These are phyloP conservation scores for Cardamine chenopodiifolia DNA, from an alignment of 345 rosid genomes.

Conservation along the genomic window DNA sequence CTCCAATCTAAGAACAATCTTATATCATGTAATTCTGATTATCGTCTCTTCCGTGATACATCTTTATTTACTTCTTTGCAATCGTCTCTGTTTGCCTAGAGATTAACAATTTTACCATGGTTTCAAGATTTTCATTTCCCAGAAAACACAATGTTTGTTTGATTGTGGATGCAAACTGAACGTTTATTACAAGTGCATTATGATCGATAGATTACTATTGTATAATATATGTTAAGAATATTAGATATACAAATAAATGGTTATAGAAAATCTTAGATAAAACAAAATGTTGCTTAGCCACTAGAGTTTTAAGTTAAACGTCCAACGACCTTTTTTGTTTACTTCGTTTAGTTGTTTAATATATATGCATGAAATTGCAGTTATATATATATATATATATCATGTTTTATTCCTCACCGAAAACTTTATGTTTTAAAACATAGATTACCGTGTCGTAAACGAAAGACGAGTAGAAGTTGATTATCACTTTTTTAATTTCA, in stretches of 20 bases:
- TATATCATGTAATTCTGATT: too few species aligned
- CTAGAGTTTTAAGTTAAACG: background rate
- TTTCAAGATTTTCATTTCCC: background rate
- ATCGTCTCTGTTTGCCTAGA: background rate
- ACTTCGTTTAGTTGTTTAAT: background rate
- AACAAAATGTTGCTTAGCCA: background rate
- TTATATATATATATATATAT: slow-evolving; percentile 12
- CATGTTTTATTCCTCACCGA: background rate
- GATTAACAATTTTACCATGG: background rate
- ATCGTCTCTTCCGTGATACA: too few species aligned
- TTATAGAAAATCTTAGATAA: slow-evolving; percentile 5
- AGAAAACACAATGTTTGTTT: background rate
- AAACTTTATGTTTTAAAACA: background rate
- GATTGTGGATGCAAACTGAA: background rate
- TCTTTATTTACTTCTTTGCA: too few species aligned
- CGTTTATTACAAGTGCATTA: too few species aligned
- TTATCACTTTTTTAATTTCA: background rate
- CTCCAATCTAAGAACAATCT: too few species aligned
- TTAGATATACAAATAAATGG: background rate
- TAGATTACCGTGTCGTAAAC: background rate
- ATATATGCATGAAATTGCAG: background rate
- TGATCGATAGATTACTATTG: background rate
- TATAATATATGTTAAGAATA: background rate
- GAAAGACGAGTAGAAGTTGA: slow-evolving; percentile 25
- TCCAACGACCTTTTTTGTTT: background rate